Percentiles rank a stretch among this genome's conserved stretches.
Evolutionary conservation across 441 rosid species (phyloP).

Genomic region (Erodium chrysanthum): DNA sequence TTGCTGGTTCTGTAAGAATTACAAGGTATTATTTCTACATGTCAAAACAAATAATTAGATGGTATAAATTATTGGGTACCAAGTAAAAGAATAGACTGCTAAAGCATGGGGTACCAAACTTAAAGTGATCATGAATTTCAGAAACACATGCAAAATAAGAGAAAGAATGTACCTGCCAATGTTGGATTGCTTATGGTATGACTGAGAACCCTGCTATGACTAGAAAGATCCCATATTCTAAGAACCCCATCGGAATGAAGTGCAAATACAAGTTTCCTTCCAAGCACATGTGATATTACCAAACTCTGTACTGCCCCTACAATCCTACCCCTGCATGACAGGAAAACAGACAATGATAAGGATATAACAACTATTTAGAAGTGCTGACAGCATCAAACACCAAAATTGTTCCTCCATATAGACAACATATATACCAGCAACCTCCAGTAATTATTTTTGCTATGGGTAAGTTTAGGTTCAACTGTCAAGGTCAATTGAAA

Average conservation of each 20-base stretch:
- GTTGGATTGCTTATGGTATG: constrained; percentile 41
- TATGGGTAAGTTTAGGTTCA: not conserved
- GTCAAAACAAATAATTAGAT: not conserved
- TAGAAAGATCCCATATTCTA: constrained; percentile 64
- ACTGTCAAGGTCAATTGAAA: not conserved
- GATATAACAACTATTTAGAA: not conserved
- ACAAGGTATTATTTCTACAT: not conserved
- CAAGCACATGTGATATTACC: constrained; percentile 42
- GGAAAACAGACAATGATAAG: not conserved
- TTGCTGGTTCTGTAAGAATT: not conserved
- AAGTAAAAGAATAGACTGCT: not conserved
- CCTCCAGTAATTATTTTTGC: not conserved
- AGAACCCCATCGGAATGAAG: constrained; percentile 67
- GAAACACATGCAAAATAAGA: constrained; percentile 9
- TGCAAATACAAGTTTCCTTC: constrained; percentile 38
- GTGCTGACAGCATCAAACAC: not conserved
- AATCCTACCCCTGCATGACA: constrained; percentile 54
- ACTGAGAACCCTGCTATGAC: constrained; percentile 44
- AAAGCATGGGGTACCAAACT: not conserved
- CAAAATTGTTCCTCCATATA: not conserved
- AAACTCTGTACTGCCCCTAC: constrained; percentile 59
- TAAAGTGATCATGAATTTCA: not conserved
- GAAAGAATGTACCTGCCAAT: constrained; percentile 47
- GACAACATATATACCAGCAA: not conserved
- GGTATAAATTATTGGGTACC: not conserved